Evolutionary conservation across 1,284 basidiomycete species (phyloP).

Genomic region (Pyrrhoderma noxium): DNA sequence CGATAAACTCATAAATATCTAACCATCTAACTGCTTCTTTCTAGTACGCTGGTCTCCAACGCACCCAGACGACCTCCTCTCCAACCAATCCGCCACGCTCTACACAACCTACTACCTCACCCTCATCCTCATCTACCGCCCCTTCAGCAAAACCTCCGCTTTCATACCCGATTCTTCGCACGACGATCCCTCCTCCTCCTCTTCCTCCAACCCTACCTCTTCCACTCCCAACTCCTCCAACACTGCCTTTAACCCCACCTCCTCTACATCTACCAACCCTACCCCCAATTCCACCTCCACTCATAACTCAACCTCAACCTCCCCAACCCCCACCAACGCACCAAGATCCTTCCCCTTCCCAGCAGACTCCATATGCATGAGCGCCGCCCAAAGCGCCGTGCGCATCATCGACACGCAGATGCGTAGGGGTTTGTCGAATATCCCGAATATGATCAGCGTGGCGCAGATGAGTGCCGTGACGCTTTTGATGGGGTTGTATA

Average conservation of each 20-base stretch:
- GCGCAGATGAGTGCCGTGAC: conserved; percentile 11
- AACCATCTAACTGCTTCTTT: too few relatives aligned
- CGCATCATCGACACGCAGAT: conserved; percentile 10
- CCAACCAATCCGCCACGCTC: conserved; percentile 63
- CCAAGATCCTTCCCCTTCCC: conserved; percentile 16
- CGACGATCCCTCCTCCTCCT: conserved; percentile 6
- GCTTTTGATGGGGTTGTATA: conserved; percentile 8
- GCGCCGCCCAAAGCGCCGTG: conserved; percentile 12
- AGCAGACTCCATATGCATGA: conserved; percentile 15
- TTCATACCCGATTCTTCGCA: conserved; percentile 10
- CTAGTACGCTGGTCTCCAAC: conserved; percentile 65
- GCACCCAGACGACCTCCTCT: conserved; percentile 44
- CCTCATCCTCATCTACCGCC: conserved; percentile 69
- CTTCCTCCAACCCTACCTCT: too few relatives aligned
- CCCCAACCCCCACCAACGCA: too few relatives aligned
- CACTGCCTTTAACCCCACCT: too few relatives aligned
- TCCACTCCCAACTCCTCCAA: not conserved
- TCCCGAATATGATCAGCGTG: conserved; percentile 15
- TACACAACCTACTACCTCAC: conserved; percentile 64
- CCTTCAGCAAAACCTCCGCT: conserved; percentile 36
- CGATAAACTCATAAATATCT: too few relatives aligned
- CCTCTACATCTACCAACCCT: too few relatives aligned
- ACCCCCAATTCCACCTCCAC: too few relatives aligned
- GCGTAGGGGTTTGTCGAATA: conserved; percentile 9
- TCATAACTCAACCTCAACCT: too few relatives aligned